Evolutionary conservation across 176 grass and related monocot species (phyloP).

Genomic region (Bonia amplexicaulis): DNA sequence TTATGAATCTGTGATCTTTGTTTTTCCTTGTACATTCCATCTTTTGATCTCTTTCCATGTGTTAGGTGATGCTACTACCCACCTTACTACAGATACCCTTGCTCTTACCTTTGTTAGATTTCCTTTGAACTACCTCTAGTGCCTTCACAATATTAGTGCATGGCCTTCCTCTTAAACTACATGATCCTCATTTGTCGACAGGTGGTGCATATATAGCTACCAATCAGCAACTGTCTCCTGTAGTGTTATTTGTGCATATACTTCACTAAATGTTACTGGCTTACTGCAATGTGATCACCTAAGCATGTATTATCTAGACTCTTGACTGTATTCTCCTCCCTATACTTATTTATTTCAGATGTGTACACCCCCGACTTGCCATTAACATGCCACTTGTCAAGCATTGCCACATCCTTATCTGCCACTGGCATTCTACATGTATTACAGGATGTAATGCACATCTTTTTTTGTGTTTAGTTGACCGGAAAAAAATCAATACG

Average conservation of each 20-base stretch:
- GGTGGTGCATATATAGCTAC: neutral
- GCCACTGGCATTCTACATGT: neutral
- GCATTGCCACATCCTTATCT: neutral
- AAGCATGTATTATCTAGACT: neutral
- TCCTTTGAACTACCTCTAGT: neutral
- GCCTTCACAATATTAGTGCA: neutral
- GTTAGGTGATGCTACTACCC: neutral
- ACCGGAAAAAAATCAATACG: neutral
- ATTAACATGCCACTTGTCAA: neutral
- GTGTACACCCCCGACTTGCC: neutral
- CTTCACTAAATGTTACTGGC: neutral
- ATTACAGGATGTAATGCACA: neutral
- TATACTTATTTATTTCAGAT: neutral
- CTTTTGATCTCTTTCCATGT: neutral
- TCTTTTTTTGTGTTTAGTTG: neutral
- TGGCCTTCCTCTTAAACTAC: neutral
- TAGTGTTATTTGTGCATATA: neutral
- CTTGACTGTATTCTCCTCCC: neutral
- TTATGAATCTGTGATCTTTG: neutral
- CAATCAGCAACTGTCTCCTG: neutral
- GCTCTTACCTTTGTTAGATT: neutral
- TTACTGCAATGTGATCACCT: neutral
- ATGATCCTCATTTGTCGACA: neutral
- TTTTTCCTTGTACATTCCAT: neutral
- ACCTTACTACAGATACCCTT: neutral